Percentiles rank a stretch among this genome's conserved stretches.
phyloP scores from a whole-genome alignment of 768 basidiomycete species.

The Stropharia rugosoannulata region DNA sequence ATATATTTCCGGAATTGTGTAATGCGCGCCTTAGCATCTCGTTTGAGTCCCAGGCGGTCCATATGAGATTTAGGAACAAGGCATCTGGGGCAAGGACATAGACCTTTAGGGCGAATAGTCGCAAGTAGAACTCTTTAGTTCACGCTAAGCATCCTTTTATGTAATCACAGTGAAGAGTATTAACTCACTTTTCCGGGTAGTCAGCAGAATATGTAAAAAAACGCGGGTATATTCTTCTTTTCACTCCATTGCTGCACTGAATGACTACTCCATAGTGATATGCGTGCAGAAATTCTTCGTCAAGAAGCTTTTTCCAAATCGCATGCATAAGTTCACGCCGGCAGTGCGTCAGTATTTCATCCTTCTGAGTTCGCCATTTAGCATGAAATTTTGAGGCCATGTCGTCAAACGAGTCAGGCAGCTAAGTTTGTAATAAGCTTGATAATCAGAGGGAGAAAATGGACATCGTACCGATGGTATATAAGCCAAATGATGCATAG shows the following conservation, averaged over 20 bases:
- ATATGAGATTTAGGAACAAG: conserved; percentile 24
- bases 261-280: conserved; percentile 33
- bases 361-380: too few relatives aligned
- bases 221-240: conserved; percentile 28
- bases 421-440: neutral
- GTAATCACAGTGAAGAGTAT: neutral
- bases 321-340: too few relatives aligned
- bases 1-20: neutral
- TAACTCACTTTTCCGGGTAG: conserved; percentile 38
- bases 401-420: conserved; percentile 25
- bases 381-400: too few relatives aligned
- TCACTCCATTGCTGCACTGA: conserved; percentile 28
- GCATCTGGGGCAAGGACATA: conserved; percentile 35
- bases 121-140: too few relatives aligned
- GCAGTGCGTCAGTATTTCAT: too few relatives aligned
- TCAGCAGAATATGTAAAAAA: too few relatives aligned
- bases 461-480: too few relatives aligned
- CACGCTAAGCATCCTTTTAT: neutral
- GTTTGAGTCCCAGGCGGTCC: neutral
- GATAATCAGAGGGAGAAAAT: conserved; percentile 11
- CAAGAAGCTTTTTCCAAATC: too few relatives aligned
- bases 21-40: neutral
- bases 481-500: too few relatives aligned
- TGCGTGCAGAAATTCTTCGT: conserved; percentile 20
- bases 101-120: conserved; percentile 35